These are phyloP conservation scores for Aspergillus fructus DNA, from an alignment of 2,329 filamentous ascomycete genomes.

Conservation along the genomic window DNA sequence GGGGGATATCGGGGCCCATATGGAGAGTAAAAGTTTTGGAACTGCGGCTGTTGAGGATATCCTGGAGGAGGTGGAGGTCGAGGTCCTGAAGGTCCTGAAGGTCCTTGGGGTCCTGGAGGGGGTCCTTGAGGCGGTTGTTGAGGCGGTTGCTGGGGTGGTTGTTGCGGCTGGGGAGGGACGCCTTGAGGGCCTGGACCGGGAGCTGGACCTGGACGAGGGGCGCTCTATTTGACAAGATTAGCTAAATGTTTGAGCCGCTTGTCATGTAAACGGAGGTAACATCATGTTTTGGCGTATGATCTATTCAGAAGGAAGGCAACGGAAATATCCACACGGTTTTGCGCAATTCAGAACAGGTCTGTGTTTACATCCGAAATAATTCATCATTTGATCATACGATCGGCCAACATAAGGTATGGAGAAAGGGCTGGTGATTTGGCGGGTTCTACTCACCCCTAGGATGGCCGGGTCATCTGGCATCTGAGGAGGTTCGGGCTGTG, in stretches of 20 bases:
- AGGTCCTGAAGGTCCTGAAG: slow-evolving; percentile 34
- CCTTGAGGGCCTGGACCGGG: neutral
- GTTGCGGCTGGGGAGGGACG: slow-evolving; percentile 9
- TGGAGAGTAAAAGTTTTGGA: slow-evolving; percentile 45
- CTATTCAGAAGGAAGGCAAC: slow-evolving; percentile 99
- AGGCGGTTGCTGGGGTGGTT: too few species aligned
- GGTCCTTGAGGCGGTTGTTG: slow-evolving; percentile 18
- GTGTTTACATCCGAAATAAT: slow-evolving; percentile 96
- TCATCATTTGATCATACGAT: slow-evolving; percentile 59
- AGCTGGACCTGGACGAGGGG: slow-evolving; percentile 39
- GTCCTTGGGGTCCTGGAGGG: slow-evolving; percentile 45
- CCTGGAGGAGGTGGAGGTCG: slow-evolving; percentile 38
- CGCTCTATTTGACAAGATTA: slow-evolving; percentile 38
- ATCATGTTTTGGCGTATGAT: slow-evolving; percentile 21
- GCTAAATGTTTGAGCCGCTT: slow-evolving; percentile 12
- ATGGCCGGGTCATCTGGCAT: slow-evolving; percentile 96
- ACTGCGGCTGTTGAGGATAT: slow-evolving; percentile 43
- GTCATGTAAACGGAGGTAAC: slow-evolving; percentile 7
- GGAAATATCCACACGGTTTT: slow-evolving; percentile 93
- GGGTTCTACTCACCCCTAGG: slow-evolving; percentile 75
- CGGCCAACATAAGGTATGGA: slow-evolving; percentile 11
- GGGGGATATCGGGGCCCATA: slow-evolving; percentile 51
- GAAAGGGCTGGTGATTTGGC: neutral
- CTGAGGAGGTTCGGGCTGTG: slow-evolving; percentile 72
- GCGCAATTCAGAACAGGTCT: slow-evolving; percentile 81